Evolutionary conservation across 2,329 filamentous ascomycete genomes (phyloP).

Genomic region (Ceratocystis papillata): DNA sequence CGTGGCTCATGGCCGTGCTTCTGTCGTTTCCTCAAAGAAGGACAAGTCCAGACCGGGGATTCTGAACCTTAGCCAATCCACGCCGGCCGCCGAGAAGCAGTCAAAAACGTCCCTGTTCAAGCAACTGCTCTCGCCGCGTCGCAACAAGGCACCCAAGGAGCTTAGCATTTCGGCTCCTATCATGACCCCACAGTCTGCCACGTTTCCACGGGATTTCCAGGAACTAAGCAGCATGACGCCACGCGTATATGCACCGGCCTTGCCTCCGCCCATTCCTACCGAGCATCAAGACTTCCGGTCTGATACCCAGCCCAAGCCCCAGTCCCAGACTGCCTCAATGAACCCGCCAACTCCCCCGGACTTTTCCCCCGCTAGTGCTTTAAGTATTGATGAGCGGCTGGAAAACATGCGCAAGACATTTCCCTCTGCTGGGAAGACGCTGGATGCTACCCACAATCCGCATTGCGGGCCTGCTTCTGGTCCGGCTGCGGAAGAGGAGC

Average conservation of each 20-base stretch:
- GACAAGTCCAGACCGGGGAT: slow-evolving; percentile 40
- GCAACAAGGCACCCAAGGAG: slow-evolving; percentile 36
- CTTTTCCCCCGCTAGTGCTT: slow-evolving; percentile 38
- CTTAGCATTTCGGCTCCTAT: slow-evolving; percentile 55
- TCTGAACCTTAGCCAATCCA: slow-evolving; percentile 38
- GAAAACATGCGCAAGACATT: slow-evolving; percentile 14
- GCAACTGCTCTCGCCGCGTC: slow-evolving; percentile 49
- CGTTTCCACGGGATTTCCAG: slow-evolving; percentile 46
- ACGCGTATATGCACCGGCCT: slow-evolving; percentile 46
- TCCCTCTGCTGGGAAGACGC: not conserved
- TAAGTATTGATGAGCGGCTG: slow-evolving; percentile 40
- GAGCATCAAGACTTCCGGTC: slow-evolving; percentile 30
- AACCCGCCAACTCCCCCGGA: slow-evolving; percentile 34
- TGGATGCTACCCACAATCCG: too few species aligned
- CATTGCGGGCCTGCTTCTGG: slow-evolving; percentile 1
- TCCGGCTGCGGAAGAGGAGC: slow-evolving; percentile 30
- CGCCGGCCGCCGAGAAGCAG: slow-evolving; percentile 38
- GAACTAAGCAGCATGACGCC: slow-evolving; percentile 50
- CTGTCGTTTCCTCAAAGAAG: slow-evolving; percentile 33
- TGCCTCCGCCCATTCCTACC: slow-evolving; percentile 39
- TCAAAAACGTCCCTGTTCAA: slow-evolving; percentile 51
- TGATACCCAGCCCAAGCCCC: slow-evolving; percentile 32
- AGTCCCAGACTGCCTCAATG: not conserved
- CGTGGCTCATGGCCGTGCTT: not conserved
- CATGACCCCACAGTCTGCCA: slow-evolving; percentile 51